A percentile compares a stretch with the other conserved stretches of the same genome.
These are phyloP conservation scores for Apiotrichum mycotoxinovorans DNA, from an alignment of 1,284 basidiomycete genomes.

Conservation along the genomic window DNA sequence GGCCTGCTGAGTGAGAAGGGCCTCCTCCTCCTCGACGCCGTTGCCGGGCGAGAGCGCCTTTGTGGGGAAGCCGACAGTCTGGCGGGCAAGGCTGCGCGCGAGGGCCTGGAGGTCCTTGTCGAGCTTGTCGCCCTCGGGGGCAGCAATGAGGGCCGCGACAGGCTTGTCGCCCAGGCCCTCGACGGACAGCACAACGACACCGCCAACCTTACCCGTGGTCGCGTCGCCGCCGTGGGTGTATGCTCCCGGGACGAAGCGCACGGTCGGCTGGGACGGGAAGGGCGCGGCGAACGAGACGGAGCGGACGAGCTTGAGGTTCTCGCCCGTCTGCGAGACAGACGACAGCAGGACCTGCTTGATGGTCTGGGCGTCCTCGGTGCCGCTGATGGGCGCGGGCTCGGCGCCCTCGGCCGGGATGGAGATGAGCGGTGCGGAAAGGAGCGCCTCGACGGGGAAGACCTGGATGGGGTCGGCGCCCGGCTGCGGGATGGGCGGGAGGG, in stretches of 20 bases:
- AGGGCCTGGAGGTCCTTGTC: slow-evolving; percentile 61
- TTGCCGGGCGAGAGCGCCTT: slow-evolving; percentile 53
- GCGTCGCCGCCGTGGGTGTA: slow-evolving; percentile 72
- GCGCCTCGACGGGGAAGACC: slow-evolving; percentile 54
- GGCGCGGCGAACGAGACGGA: slow-evolving; percentile 68
- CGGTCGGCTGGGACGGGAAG: slow-evolving; percentile 50
- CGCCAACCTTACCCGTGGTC: slow-evolving; percentile 66
- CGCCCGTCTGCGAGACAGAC: slow-evolving; percentile 78
- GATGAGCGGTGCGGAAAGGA: slow-evolving; percentile 67
- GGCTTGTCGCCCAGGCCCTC: slow-evolving; percentile 43
- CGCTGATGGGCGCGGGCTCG: slow-evolving; percentile 19
- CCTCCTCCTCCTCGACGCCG: slow-evolving; percentile 54
- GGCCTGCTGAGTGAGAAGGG: slow-evolving; percentile 74
- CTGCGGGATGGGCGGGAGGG: slow-evolving; percentile 20
- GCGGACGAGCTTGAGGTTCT: slow-evolving; percentile 77
- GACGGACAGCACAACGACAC: slow-evolving; percentile 63
- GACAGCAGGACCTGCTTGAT: slow-evolving; percentile 74
- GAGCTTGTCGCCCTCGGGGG: slow-evolving; percentile 49
- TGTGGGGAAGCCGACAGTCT: slow-evolving; percentile 81
- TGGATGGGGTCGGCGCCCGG: slow-evolving; percentile 38
- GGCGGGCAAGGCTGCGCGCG: slow-evolving; percentile 72
- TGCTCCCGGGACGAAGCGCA: slow-evolving; percentile 65
- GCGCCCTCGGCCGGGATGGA: slow-evolving; percentile 48
- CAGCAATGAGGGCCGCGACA: slow-evolving; percentile 38
- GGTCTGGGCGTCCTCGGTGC: slow-evolving; percentile 51